phyloP scores from a whole-genome alignment of 805 yeast species.

The Ogataea zsoltii region DNA sequence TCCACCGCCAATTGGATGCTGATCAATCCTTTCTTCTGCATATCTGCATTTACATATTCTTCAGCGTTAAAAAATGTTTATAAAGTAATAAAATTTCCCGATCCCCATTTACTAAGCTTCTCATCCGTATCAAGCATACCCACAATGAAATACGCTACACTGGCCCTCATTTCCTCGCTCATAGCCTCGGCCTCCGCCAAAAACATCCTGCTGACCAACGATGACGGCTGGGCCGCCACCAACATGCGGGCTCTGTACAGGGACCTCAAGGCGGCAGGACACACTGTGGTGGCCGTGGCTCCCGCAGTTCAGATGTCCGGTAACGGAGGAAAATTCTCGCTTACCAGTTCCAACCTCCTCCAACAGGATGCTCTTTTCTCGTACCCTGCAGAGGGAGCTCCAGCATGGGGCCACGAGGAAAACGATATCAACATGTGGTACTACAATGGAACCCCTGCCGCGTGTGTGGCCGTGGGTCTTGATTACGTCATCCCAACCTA shows the following conservation, averaged over 20 bases:
- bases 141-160: not conserved
- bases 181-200: conserved; percentile 29
- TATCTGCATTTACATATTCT: not conserved
- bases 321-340: conserved; percentile 52
- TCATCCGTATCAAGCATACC: too few relatives aligned
- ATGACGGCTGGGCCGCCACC: conserved; percentile 60
- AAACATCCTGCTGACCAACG: conserved; percentile 52
- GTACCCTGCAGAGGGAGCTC: conserved; percentile 48
- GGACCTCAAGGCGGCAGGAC: conserved; percentile 46
- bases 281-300: conserved; percentile 50
- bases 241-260: conserved; percentile 57
- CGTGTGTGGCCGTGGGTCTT: conserved; percentile 50
- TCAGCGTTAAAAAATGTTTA: not conserved
- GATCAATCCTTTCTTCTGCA: not conserved
- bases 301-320: conserved; percentile 55
- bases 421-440: conserved; percentile 48
- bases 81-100: not conserved
- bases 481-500: conserved; percentile 48
- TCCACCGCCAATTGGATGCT: too few relatives aligned
- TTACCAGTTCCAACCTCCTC: conserved; percentile 42
- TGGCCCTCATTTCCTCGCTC: conserved; percentile 3
- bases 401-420: conserved; percentile 56
- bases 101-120: too few relatives aligned
- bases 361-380: conserved; percentile 47
- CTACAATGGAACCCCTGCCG: conserved; percentile 57